Evolutionary conservation across 2,329 filamentous ascomycete genomes (phyloP).

Genomic region (Nigrospora osmanthi): DNA sequence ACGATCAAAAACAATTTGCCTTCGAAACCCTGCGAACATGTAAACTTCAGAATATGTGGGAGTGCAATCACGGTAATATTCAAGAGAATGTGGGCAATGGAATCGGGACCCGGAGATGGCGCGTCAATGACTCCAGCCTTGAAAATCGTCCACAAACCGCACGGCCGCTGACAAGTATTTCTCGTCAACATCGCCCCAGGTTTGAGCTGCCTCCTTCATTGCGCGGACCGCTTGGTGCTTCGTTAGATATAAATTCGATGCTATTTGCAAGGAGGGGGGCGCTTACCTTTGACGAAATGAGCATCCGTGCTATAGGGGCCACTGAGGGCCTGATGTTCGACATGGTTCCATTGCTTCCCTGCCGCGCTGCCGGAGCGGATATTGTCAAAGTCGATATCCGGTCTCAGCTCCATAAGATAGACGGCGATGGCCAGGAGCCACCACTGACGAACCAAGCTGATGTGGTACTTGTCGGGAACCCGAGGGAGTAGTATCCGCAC

Average conservation of each 20-base stretch:
- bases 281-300: conserved; percentile 75
- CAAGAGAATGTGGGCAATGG: no score
- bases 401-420: conserved; percentile 70
- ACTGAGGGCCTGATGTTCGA: conserved; percentile 62
- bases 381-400: conserved; percentile 59
- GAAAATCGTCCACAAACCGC: conserved; percentile 65
- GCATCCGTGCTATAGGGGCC: conserved; percentile 63
- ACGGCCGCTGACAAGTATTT: conserved; percentile 62
- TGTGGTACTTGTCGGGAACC: conserved; percentile 65
- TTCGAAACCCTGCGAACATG: no score
- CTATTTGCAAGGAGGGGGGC: background rate
- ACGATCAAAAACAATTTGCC: no score
- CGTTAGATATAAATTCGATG: conserved; percentile 6
- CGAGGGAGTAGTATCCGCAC: conserved; percentile 77
- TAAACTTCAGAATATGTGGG: no score
- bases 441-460: conserved; percentile 75
- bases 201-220: conserved; percentile 65
- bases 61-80: no score
- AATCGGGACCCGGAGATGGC: no score
- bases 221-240: conserved; percentile 52
- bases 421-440: conserved; percentile 75
- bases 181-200: conserved; percentile 64
- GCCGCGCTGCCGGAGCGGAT: conserved; percentile 53
- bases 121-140: conserved; percentile 44
- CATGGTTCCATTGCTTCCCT: conserved; percentile 68